Base-by-base conservation (phyloP, 495 filamentous ascomycete genomes). In the Astrothelium subdiscretum region DNA sequence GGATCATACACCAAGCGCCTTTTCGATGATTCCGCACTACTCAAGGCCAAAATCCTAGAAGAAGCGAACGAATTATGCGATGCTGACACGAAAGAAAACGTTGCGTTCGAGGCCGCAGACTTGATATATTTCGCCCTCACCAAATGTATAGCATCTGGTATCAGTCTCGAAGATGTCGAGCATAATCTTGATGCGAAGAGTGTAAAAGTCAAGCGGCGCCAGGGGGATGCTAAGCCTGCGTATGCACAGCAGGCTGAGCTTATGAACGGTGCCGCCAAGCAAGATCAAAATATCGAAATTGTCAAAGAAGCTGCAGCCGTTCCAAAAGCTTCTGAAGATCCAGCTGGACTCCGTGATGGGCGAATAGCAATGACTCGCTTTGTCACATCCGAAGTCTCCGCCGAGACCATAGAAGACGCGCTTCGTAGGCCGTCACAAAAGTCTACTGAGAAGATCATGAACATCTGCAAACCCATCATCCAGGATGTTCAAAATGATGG, bases 41-140 rank as follows among this genome's bases (percentile, higher is more conserved):
- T 95, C 18, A 81, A 87, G 35, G 95, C 94, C 2, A 98, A 98
- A 79, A 96, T 98, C 44, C 94, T 96, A 87, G 94, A 98, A 74
- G 94, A 98, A 72, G 94, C 94, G 2, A 87, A 90, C 64, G 94
- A 98, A 75, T 77, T 98, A 31, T 97, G 94, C 76, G 81, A 89
- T 58, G 94, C 94, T 15, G 81, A 80, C 40, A 85, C 83, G 12
- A 89, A 90, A 59, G 79, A 91, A 59, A 89, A 97, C 22, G 80
- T 97, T 54, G 87, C 94, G 15, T 94, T 94, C 59, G 94, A 98
- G 74, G 90, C 94, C 2, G 94, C 92, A 15, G 94, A 98, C 71
- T 78, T 98, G 59, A 82, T 98, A 26, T 98, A 97, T 77, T 98
- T 98, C 76, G 89, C 95, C 10, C 73, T 98, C 27, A 89, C 94